These are phyloP conservation scores for Leucoagaricus sp. DNA, from an alignment of 1,284 basidiomycete species.

Conservation along the genomic window DNA sequence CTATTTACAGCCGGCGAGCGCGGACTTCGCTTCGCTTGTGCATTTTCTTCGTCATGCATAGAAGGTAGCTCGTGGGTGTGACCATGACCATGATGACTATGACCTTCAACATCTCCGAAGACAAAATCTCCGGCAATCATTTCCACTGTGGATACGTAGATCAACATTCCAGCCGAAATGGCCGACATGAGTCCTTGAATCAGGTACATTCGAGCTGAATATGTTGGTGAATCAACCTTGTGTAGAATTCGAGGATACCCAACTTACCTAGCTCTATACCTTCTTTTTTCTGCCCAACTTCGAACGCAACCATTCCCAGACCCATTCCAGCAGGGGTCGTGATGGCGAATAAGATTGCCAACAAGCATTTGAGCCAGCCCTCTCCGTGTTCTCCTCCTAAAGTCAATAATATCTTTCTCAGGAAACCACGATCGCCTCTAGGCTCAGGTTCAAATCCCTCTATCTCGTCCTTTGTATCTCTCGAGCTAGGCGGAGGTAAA, in stretches of 20 bases:
- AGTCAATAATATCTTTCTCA: neutral
- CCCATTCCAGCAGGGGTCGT: conserved; percentile 71
- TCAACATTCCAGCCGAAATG: conserved; percentile 77
- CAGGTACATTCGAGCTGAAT: conserved; percentile 48
- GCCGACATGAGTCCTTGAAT: conserved; percentile 73
- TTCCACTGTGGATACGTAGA: conserved; percentile 77
- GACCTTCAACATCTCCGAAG: conserved; percentile 50
- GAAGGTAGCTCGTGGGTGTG: conserved; percentile 3
- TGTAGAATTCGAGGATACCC: neutral
- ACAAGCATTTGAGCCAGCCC: conserved; percentile 48
- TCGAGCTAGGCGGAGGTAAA: conserved; percentile 43
- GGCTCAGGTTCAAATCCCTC: neutral
- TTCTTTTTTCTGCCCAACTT: conserved; percentile 28
- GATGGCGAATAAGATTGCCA: conserved; percentile 67
- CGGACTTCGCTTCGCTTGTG: conserved; percentile 7
- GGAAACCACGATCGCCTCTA: neutral
- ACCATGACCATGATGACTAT: conserved; percentile 20
- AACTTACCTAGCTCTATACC: conserved; percentile 26
- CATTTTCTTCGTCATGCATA: conserved; percentile 31
- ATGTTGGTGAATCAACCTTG: conserved; percentile 1
- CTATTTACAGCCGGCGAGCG: neutral
- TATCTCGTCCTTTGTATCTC: neutral
- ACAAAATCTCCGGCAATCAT: conserved; percentile 82
- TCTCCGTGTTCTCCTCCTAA: conserved; percentile 11
- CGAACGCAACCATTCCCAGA: conserved; percentile 53